phyloP scores from a whole-genome alignment of 768 basidiomycete species.

The Pulveroboletus sp. region DNA sequence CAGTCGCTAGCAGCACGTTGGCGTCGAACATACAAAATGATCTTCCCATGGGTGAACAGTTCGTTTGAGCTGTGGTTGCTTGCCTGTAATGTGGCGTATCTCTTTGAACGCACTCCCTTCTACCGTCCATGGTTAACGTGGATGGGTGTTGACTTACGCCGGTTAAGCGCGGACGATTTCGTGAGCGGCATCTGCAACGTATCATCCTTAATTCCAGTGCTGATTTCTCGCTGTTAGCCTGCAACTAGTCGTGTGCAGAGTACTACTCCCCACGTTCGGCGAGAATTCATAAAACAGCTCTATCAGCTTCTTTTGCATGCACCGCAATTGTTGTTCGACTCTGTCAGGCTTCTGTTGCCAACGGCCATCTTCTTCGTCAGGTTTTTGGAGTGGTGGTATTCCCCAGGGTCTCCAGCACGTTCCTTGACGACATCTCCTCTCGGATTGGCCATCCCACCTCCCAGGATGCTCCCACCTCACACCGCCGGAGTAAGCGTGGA shows the following conservation, averaged over 20 bases:
- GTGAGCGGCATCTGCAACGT: constrained; percentile 39
- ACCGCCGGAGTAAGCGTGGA: constrained; percentile 66
- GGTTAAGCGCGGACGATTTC: constrained; percentile 74
- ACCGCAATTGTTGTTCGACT: constrained; percentile 68
- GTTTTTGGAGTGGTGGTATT: constrained; percentile 99
- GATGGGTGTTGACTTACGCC: constrained; percentile 78
- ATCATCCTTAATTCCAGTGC: background rate
- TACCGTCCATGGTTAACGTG: constrained; percentile 91
- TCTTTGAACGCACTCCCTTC: constrained; percentile 81
- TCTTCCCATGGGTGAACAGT: constrained; percentile 82
- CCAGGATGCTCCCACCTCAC: constrained; percentile 69
- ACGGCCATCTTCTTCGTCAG: constrained; percentile 93
- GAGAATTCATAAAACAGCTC: constrained; percentile 40
- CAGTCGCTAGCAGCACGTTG: constrained; percentile 52
- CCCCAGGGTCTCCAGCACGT: constrained; percentile 81
- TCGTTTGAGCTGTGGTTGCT: constrained; percentile 80
- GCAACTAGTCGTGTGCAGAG: constrained; percentile 12
- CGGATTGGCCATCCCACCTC: constrained; percentile 73
- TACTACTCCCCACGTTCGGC: constrained; percentile 21
- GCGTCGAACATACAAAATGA: constrained; percentile 58
- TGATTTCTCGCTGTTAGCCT: constrained; percentile 14
- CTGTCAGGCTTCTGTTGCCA: constrained; percentile 73
- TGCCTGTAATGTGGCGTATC: constrained; percentile 79
- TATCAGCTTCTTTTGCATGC: constrained; percentile 45
- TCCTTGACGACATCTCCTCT: constrained; percentile 57